Percentiles rank a stretch among this genome's conserved stretches.
phyloP scores from a whole-genome alignment of 2,329 filamentous ascomycete species.

The Xylogone sp. region DNA sequence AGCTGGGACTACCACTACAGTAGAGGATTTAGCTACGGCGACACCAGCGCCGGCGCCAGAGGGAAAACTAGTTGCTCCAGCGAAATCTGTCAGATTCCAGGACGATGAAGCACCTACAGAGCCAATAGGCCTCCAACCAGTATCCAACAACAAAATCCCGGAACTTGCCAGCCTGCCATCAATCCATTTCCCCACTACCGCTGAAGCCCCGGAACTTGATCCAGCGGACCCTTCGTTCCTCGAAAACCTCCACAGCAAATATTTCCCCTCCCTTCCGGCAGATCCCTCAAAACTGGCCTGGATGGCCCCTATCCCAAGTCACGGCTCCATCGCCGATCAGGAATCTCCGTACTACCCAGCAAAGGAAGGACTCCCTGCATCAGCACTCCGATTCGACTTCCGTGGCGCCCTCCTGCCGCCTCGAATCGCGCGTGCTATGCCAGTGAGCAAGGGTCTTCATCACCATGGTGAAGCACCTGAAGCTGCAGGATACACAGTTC shows the following conservation, averaged over 20 bases:
- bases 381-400: conserved; percentile 86
- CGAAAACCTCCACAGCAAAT: conserved; percentile 79
- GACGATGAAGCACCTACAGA: conserved; percentile 35
- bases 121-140: conserved; percentile 36
- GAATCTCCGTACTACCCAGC: conserved; percentile 80
- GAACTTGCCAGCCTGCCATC: conserved; percentile 42
- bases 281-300: conserved; percentile 85
- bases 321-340: conserved; percentile 60
- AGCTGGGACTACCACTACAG: not conserved
- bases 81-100: conserved; percentile 35
- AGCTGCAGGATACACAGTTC: conserved; percentile 89
- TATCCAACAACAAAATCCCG: conserved; percentile 52
- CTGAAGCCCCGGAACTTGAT: conserved; percentile 68
- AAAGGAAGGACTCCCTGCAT: conserved; percentile 66
- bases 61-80: conserved; percentile 30
- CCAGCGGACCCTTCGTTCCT: conserved; percentile 82
- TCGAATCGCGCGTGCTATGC: conserved; percentile 66
- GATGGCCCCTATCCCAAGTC: conserved; percentile 73
- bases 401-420: conserved; percentile 77
- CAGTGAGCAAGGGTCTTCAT: conserved; percentile 77
- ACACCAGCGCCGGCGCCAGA: conserved; percentile 17
- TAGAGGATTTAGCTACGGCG: not conserved
- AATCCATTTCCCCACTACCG: conserved; percentile 36
- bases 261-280: conserved; percentile 83
- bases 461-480: conserved; percentile 92